These are phyloP conservation scores for Psilocybe cubensis DNA, from an alignment of 768 basidiomycete species.

Conservation along the genomic window DNA sequence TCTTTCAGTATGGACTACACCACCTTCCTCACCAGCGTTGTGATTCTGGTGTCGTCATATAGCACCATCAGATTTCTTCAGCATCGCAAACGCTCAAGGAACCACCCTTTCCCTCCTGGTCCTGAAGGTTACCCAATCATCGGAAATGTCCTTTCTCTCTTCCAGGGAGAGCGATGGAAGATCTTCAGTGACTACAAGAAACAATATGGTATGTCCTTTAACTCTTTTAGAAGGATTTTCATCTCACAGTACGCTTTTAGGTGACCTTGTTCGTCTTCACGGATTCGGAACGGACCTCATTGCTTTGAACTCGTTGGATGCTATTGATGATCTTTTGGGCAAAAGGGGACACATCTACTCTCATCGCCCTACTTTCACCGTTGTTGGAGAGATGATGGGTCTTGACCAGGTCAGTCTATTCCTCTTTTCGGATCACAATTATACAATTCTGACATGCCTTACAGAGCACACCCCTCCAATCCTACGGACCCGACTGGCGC, in stretches of 20 bases:
- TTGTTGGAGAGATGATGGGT: slow-evolving; percentile 15
- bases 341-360: slow-evolving; percentile 9
- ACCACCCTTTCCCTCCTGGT: slow-evolving; percentile 1
- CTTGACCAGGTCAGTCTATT: slow-evolving; percentile 4
- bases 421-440: not conserved
- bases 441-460: not conserved
- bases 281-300: slow-evolving; percentile 9
- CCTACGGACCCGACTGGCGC: slow-evolving; percentile 13
- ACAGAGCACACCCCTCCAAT: slow-evolving; percentile 11
- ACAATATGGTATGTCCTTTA: not conserved
- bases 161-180: slow-evolving; percentile 3
- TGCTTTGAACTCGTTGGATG: slow-evolving; percentile 7
- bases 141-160: not conserved
- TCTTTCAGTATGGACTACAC: not conserved
- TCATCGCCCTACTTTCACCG: slow-evolving; percentile 10
- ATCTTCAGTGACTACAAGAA: not conserved
- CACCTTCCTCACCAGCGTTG: not conserved
- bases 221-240: not conserved
- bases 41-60: not conserved
- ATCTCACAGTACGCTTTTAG: not conserved
- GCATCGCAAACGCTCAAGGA: slow-evolving; percentile 1
- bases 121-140: not conserved
- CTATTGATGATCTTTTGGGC: slow-evolving; percentile 12
- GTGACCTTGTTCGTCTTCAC: slow-evolving; percentile 13
- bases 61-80: not conserved